Evolutionary conservation across 2,329 filamentous ascomycete genomes (phyloP).

Genomic region (Diaporthe sp.): DNA sequence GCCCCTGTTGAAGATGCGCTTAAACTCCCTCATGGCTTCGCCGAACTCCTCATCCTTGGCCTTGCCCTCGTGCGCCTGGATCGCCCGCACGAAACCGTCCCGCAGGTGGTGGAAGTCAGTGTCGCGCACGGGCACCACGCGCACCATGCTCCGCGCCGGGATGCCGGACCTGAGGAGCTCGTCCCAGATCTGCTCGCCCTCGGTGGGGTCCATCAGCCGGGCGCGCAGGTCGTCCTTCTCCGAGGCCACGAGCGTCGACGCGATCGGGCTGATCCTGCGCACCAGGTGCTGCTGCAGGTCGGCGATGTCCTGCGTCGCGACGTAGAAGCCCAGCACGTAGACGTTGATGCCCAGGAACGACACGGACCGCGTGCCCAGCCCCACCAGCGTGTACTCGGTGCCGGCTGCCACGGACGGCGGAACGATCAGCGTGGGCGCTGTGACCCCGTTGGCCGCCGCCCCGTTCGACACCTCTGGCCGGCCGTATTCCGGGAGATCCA

Average conservation of each 20-base stretch:
- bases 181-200: slow-evolving; percentile 82
- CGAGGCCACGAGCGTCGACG: slow-evolving; percentile 84
- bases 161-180: slow-evolving; percentile 75
- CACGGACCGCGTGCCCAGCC: slow-evolving; percentile 89
- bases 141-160: slow-evolving; percentile 80
- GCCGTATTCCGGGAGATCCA: slow-evolving; percentile 70
- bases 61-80: slow-evolving; percentile 76
- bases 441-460: slow-evolving; percentile 44
- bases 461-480: slow-evolving; percentile 40
- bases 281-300: slow-evolving; percentile 84
- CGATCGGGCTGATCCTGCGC: slow-evolving; percentile 80
- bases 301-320: slow-evolving; percentile 86
- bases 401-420: slow-evolving; percentile 52
- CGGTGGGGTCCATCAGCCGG: slow-evolving; percentile 77
- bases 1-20: slow-evolving; percentile 83
- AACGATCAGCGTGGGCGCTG: slow-evolving; percentile 50
- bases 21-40: slow-evolving; percentile 81
- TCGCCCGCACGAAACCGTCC: slow-evolving; percentile 90
- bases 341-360: slow-evolving; percentile 93
- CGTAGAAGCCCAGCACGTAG: slow-evolving; percentile 94
- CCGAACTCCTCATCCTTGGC: slow-evolving; percentile 83
- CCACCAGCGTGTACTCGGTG: slow-evolving; percentile 88
- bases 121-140: slow-evolving; percentile 90
- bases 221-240: slow-evolving; percentile 83
- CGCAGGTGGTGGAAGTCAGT: slow-evolving; percentile 95